These are phyloP conservation scores for Candida jianshihensis DNA, from an alignment of 805 yeast species.

Conservation along the genomic window DNA sequence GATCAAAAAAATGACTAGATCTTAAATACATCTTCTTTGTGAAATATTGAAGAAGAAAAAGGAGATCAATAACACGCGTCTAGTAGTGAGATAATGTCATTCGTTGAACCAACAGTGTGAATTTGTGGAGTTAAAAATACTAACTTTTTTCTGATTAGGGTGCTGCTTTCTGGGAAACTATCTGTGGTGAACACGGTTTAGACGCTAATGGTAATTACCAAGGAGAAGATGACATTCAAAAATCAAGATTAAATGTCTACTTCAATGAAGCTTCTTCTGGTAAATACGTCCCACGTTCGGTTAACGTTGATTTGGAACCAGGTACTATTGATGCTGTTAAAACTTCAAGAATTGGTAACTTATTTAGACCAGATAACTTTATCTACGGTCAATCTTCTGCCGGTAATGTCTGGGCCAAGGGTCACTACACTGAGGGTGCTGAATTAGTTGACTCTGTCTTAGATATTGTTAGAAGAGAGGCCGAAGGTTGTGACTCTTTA, in stretches of 20 bases:
- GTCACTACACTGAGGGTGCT: conserved; percentile 97
- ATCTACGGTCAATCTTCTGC: conserved; percentile 98
- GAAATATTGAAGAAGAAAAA: neutral
- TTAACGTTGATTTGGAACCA: conserved; percentile 96
- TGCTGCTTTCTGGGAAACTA: conserved; percentile 91
- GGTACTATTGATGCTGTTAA: conserved; percentile 96
- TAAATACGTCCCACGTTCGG: conserved; percentile 95
- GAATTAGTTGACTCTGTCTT: conserved; percentile 89
- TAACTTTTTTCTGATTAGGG: conserved; percentile 37
- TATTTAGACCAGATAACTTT: conserved; percentile 97
- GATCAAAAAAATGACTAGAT: too few relatives aligned
- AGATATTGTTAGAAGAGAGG: conserved; percentile 92
- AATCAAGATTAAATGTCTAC: conserved; percentile 93
- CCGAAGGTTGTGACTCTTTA: conserved; percentile 94
- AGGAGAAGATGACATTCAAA: conserved; percentile 49
- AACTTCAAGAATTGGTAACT: conserved; percentile 82
- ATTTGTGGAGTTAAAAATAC: neutral
- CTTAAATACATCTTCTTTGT: too few relatives aligned
- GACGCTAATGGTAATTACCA: conserved; percentile 70
- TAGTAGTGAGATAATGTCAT: neutral
- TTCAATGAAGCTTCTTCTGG: conserved; percentile 94
- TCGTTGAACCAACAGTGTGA: too few relatives aligned
- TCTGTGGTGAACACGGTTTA: conserved; percentile 82
- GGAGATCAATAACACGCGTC: neutral
- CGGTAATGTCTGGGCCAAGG: conserved; percentile 97